Evolutionary conservation across 768 basidiomycete genomes (phyloP), one percentile per base, ranked within the genome.

Genomic region (Sarcodon sp.): DNA sequence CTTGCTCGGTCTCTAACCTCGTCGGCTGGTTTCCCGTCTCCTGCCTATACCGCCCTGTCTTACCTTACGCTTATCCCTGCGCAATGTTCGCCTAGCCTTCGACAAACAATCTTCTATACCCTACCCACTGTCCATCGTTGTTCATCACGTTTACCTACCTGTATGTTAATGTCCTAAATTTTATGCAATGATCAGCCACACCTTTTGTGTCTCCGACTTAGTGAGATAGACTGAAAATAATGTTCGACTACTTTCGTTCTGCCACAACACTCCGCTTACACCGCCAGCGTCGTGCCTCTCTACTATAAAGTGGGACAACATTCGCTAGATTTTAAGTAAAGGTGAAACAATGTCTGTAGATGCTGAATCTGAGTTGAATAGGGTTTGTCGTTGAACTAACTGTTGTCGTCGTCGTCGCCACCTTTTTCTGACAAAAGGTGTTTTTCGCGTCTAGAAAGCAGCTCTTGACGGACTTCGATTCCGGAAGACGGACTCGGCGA

Each of bases 381-480:
- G 54, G 48, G 54, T 55, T 45, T 13, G 54, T 54, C 49, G 33
- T 11, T 52, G 54, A 27, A 48, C 55, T 50, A 52, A 45, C 55
- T 59, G 41, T 68, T 62, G 52, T 53, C 59, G 41, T 68, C 63
- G 52, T 53, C 57, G 45, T 54, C 59, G 50, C 56, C 35, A 51
- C 46, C 18, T 59, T 64, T 55, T 63, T 56, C 52, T 59, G 56
- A 61, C 62, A 59, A 64, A 53, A 54, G 57, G 51, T 36, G 43
- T 53, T 47, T 54, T 45, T 49, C 51, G 46, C 55, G 48, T 45
- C 45, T 58, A 73, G 72, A 71, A 63, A 57, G 64, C 63, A 56
- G 65, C 69, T 38, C 55, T 74, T 36, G 70, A 69, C 48, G 59
- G 62, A 56, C 72, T 74, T 44, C 68, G 62, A 56, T 74, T 75